phyloP scores from a whole-genome alignment of 202 grass and related monocot species.

The Sporobolus alterniflorus region DNA sequence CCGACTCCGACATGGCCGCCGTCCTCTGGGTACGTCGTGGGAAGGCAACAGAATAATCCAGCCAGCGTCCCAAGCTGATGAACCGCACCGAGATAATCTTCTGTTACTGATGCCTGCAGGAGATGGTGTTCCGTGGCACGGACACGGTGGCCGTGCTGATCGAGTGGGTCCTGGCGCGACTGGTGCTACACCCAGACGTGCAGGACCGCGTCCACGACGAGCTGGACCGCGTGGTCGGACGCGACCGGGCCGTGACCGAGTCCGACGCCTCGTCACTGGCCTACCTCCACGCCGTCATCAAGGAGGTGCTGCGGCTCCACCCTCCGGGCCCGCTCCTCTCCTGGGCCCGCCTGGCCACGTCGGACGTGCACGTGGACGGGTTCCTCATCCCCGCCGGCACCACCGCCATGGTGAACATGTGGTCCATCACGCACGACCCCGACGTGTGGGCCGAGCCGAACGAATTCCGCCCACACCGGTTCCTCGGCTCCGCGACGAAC shows the following conservation, averaged over 20 bases:
- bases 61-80: too few relatives aligned
- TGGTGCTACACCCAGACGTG: slow-evolving; percentile 59
- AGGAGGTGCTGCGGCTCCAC: slow-evolving; percentile 68
- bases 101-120: slow-evolving; percentile 26
- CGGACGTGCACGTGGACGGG: slow-evolving; percentile 45
- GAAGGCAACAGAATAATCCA: too few relatives aligned
- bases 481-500: slow-evolving; percentile 4
- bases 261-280: slow-evolving; percentile 16
- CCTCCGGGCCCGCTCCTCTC: slow-evolving; percentile 76
- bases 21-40: slow-evolving; percentile 93
- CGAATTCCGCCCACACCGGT: slow-evolving; percentile 53
- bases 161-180: slow-evolving; percentile 66
- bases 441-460: slow-evolving; percentile 39
- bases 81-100: too few relatives aligned
- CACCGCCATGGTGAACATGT: slow-evolving; percentile 87
- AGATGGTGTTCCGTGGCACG: slow-evolving; percentile 86
- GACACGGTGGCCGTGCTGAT: slow-evolving; percentile 78
- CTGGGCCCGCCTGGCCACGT: slow-evolving; percentile 57
- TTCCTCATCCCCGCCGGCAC: slow-evolving; percentile 50
- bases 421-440: slow-evolving; percentile 67
- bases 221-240: slow-evolving; percentile 56
- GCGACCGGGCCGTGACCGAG: slow-evolving; percentile 28
- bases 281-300: slow-evolving; percentile 66
- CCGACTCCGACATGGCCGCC: slow-evolving; percentile 70
- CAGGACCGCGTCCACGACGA: slow-evolving; percentile 58